Base-by-base conservation (phyloP, 163 green algal species). In the Prototheca wickerhamii region DNA sequence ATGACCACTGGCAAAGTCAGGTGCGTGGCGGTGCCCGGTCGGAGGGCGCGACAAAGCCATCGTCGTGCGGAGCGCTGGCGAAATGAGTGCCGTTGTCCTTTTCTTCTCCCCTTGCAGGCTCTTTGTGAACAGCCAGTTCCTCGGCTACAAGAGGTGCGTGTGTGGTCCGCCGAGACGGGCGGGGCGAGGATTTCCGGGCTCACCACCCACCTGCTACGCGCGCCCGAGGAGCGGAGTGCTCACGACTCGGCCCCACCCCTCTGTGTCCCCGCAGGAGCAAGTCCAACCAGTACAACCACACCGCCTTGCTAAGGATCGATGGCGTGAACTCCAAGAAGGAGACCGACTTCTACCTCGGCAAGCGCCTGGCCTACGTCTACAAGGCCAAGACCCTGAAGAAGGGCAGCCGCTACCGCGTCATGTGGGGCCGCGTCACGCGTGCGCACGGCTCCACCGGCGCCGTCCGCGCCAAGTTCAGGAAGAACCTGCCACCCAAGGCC, bases 351-450 rank as follows among this genome's bases (percentile, higher is more conserved):
- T 99, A 99, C 84, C 66, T 94, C 50, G 94, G 94, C 77, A 94
- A 94, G 77, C 76, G 83, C 49, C 72, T 98, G 37, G 92, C 91
- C 32, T 99, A 96, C 79, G 83, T 98, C 44, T 99, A 99, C 90
- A 98, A 97, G 89, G 94, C 91, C 25, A 94, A 96, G 82, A 98
- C 91, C 23, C 68, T 89, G 73, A 97, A 92, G 82, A 88, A 97
- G 81, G 88, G 87, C 73, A 88, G 79, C 58, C 77, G 82, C 49
- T 96, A 87, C 83, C 87, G 93, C 63, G 89, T 89, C 53, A 95
- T 97, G 58, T 99, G 94, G 94, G 94, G 94, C 77, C 91, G 93
- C 78, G 79, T 88, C 4, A 87, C 66, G 23, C 74, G 86, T 34
- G 67, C 88, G 30, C 94, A 99, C 72, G 94, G 94, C 58, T 95